Conservation (phyloP, 2,329 filamentous ascomycete species). For the Blastomyces parvus region DNA sequence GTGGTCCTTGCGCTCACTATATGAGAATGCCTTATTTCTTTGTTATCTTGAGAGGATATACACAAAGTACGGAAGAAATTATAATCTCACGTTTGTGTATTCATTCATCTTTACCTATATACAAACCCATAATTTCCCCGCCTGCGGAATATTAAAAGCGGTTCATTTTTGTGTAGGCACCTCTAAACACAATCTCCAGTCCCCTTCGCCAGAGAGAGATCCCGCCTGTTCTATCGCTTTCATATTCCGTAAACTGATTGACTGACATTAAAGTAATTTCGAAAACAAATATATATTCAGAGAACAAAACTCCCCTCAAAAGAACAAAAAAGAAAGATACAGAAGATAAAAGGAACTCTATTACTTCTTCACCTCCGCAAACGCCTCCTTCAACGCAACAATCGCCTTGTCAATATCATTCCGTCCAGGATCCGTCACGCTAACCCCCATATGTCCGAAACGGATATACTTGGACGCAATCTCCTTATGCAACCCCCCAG, state of each 20-base stretch:
- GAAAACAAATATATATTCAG: background rate
- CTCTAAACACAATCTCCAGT: background rate
- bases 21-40: background rate
- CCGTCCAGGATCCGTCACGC: constrained; percentile 68
- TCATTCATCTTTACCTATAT: background rate
- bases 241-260: background rate
- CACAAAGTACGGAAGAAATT: background rate
- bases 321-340: background rate
- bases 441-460: constrained; percentile 97
- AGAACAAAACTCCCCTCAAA: background rate
- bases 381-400: constrained; percentile 61
- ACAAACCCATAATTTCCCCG: background rate
- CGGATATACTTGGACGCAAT: constrained; percentile 89
- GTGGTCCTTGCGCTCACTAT: too few species aligned
- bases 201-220: background rate
- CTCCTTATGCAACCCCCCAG: constrained; percentile 90
- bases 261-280: background rate
- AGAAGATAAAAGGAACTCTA: background rate
- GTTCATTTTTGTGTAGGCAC: background rate
- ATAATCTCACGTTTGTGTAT: background rate
- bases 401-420: constrained; percentile 79
- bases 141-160: background rate
- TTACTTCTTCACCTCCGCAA: constrained; percentile 63
- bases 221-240: background rate
- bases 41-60: background rate